A percentile compares a stretch with the other conserved stretches of the same genome.
Evolutionary conservation across 1,139 yeast genomes (phyloP).

Genomic region (Meyerozyma athensensis): DNA sequence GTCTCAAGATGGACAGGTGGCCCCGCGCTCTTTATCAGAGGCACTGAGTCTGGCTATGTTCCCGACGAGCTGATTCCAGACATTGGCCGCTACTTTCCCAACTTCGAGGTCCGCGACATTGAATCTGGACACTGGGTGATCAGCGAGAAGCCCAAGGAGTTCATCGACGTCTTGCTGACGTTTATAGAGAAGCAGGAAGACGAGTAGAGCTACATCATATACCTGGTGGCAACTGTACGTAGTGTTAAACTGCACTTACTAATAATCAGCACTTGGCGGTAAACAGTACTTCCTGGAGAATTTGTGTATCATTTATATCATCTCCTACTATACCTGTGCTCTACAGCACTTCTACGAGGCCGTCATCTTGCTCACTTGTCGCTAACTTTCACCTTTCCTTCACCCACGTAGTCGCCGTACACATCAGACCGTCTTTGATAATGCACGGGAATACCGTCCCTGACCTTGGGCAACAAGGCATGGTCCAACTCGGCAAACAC

Average conservation of each 20-base stretch:
- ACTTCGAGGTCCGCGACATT: constrained; percentile 66
- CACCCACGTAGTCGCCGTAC: constrained; percentile 60
- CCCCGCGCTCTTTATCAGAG: constrained; percentile 77
- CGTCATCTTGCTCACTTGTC: too few species aligned
- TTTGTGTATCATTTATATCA: too few species aligned
- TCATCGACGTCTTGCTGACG: constrained; percentile 51
- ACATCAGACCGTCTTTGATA: constrained; percentile 82
- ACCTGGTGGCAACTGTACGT: too few species aligned
- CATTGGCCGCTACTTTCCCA: constrained; percentile 76
- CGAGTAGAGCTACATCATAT: too few species aligned
- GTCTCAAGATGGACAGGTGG: constrained; percentile 53
- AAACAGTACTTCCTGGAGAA: not conserved
- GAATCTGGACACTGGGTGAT: constrained; percentile 92
- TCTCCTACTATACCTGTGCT: too few species aligned
- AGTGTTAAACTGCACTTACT: too few species aligned
- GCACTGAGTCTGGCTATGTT: constrained; percentile 71
- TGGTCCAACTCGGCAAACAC: constrained; percentile 77
- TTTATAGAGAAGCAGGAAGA: constrained; percentile 60
- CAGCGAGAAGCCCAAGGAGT: constrained; percentile 71
- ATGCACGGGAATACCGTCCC: constrained; percentile 73
- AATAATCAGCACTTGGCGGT: too few species aligned
- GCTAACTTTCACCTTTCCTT: constrained; percentile 2
- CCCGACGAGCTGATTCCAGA: constrained; percentile 78
- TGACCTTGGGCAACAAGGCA: constrained; percentile 52
- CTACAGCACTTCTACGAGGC: too few species aligned